phyloP scores from a whole-genome alignment of 2,329 filamentous ascomycete species.

The Trichoderma afroharzianum region DNA sequence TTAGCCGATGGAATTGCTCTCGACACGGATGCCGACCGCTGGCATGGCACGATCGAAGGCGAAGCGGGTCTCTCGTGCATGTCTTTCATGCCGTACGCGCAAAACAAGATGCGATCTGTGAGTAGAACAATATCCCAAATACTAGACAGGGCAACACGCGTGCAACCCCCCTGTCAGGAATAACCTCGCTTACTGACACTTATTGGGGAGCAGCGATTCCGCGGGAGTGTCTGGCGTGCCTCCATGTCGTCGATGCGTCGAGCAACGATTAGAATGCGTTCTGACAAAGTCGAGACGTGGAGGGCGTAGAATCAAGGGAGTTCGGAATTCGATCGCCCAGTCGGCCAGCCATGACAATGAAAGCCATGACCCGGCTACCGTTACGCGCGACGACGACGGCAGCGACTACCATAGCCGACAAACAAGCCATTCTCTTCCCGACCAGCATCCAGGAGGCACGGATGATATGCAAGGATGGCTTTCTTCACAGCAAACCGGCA shows the following conservation, averaged over 20 bases:
- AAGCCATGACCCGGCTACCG: neutral
- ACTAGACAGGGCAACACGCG: neutral
- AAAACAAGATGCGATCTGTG: conserved; percentile 1
- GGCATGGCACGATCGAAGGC: neutral
- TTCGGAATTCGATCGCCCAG: neutral
- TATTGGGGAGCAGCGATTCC: neutral
- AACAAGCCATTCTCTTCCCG: neutral
- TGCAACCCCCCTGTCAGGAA: neutral
- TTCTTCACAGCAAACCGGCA: neutral
- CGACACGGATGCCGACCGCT: neutral
- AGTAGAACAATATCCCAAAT: neutral
- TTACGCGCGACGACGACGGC: neutral
- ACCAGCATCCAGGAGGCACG: neutral
- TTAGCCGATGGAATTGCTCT: neutral
- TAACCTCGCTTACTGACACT: neutral
- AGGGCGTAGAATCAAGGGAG: neutral
- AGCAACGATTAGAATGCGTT: neutral
- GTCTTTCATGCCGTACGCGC: neutral
- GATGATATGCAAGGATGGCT: neutral
- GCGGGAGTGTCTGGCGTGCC: neutral
- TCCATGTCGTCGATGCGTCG: neutral
- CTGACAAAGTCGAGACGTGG: neutral
- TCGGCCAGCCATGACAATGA: neutral
- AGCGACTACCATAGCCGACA: neutral
- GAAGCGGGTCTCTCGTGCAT: neutral